Base-by-base conservation (phyloP, 2,329 filamentous ascomycete genomes). In the Furcasterigmium furcatum region DNA sequence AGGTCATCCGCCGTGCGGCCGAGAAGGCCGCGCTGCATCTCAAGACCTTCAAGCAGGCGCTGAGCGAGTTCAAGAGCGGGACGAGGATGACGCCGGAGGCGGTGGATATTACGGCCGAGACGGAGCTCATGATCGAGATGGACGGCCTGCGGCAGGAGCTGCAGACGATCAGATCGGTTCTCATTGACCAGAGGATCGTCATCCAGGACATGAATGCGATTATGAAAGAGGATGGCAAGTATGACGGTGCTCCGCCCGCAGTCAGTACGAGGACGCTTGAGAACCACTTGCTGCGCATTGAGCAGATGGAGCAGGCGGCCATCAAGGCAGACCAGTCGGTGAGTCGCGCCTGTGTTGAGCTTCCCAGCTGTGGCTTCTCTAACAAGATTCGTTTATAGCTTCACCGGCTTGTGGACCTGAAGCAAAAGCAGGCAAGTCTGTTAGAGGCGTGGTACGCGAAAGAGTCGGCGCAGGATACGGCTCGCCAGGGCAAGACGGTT, bases 51-150 rank as follows among this genome's bases (percentile, higher is more conserved):
- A 41, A 41, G 16, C 18, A 30, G 9, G n/a, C 39, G 8, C 24
- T 41, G 8, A 48, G 42, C 29, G 52, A 49, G 25, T 43, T 52
- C 22, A 52, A 38, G 43, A 39, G 41, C n/a, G 48, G 49, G 52
- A 55, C 61, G 29, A n/a, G 10, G 19, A 62, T 54, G 1, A 62
- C 62, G 29, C 49, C 61, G 9, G 57, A 62, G n/a, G 47, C 9
- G 53, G 56, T 41, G 39, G 24, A 27, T 12, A 41, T 41, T 19
- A 19, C 22, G 13, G 30, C 18, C n/a, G 39, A 41, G 39, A 41
- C 24, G 19, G 43, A 39, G 12, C 45, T 47, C 10, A 39, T 48
- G 40, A 48, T 48, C n/a, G 46, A 50, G 30, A 19, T 48, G 18
- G 43, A 47, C 13, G 46, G 48, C 25, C 48, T 50, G 12, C 43